A percentile compares a stretch with the other conserved stretches of the same genome.
Conservation (phyloP, 176 grass and related monocot genomes). For the Aegilops bicornis region DNA sequence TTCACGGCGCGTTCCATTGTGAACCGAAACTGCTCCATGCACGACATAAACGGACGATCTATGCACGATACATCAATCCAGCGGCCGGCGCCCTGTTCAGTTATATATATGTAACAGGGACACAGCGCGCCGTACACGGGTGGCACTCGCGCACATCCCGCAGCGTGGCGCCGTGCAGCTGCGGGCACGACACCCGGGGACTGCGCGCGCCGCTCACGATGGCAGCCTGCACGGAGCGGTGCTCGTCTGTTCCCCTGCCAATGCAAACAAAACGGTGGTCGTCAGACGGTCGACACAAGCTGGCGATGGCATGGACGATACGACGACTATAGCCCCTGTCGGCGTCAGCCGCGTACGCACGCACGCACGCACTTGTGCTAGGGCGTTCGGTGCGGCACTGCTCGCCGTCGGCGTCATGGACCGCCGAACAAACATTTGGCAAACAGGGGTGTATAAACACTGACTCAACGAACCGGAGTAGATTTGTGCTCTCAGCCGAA, state of each 20-base stretch:
- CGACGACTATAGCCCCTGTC: not conserved
- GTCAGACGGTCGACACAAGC: too few species aligned
- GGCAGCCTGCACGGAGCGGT: not conserved
- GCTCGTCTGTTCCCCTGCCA: not conserved
- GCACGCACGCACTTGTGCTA: not conserved
- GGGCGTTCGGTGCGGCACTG: slow-evolving; percentile 29
- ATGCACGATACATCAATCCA: too few species aligned
- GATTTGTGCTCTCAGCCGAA: not conserved
- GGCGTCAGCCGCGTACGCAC: slow-evolving; percentile 35
- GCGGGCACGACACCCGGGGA: not conserved
- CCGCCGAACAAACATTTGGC: not conserved
- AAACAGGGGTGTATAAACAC: too few species aligned
- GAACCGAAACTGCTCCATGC: too few species aligned
- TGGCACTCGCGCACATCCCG: not conserved
- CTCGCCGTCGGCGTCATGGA: not conserved
- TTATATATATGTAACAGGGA: too few species aligned
- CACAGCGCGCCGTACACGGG: too few species aligned
- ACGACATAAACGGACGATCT: too few species aligned
- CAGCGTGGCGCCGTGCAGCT: not conserved
- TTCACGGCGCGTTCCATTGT: too few species aligned
- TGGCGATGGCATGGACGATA: not conserved
- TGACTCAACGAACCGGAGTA: not conserved
- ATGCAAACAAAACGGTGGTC: not conserved
- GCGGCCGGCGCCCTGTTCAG: too few species aligned
- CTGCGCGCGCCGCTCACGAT: not conserved